A percentile compares a stretch with the other conserved stretches of the same genome.
Evolutionary conservation across 148 eudicot species (phyloP).

Genomic region (Amaranthus palmeri): DNA sequence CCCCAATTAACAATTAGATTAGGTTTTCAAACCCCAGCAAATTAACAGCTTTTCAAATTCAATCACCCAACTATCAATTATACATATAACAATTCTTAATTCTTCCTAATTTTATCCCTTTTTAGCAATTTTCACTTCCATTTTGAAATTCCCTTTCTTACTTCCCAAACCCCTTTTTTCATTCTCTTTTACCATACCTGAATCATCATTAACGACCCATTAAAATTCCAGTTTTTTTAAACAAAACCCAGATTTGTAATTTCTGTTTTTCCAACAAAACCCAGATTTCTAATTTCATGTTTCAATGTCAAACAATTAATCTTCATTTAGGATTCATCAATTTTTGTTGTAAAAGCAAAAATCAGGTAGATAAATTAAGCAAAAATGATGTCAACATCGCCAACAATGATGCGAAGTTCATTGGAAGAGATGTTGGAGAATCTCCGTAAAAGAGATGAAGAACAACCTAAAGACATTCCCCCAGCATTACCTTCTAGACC

Average conservation of each 20-base stretch:
- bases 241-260: too few species aligned
- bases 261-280: neutral
- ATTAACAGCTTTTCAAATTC: neutral
- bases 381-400: conserved; percentile 47
- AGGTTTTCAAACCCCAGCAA: neutral
- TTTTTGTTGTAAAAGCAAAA: too few species aligned
- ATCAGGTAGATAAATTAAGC: neutral
- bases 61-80: neutral
- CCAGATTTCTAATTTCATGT: neutral
- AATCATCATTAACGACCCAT: too few species aligned
- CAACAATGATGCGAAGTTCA: conserved; percentile 52
- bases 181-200: too few species aligned
- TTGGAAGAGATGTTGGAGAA: conserved; percentile 87
- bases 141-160: too few species aligned
- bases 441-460: conserved; percentile 52
- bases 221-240: too few species aligned
- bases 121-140: neutral
- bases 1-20: neutral
- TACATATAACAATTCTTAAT: neutral
- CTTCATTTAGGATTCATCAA: too few species aligned
- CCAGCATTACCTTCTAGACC: conserved; percentile 88
- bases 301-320: neutral
- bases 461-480: conserved; percentile 58
- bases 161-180: too few species aligned
- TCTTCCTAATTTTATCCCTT: conserved; percentile 4